Evolutionary conservation across 345 rosid species (phyloP), one percentile per base, ranked within the genome.

Genomic region (Turnera subulata): DNA sequence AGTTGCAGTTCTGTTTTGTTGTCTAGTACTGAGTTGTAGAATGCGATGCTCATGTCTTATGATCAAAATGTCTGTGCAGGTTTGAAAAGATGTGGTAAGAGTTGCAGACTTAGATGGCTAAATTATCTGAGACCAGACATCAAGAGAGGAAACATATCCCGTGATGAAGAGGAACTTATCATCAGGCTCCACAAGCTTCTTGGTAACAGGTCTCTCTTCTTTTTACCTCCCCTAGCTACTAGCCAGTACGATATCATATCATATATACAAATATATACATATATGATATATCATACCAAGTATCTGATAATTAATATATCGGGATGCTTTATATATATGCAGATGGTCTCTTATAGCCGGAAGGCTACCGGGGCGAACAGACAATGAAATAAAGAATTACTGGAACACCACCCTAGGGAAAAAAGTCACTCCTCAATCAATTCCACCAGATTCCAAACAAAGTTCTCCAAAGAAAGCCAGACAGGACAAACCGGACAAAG

Each of bases 261-360:
- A 35, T 5, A 35, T 35, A 5, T 5, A 35, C 6, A 35, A 35
- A 5, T n/a, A n/a, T n/a, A n/a, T n/a, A n/a, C n/a, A n/a, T n/a
- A n/a, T n/a, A n/a, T n/a, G n/a, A n/a, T n/a, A n/a, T n/a, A n/a
- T n/a, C n/a, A n/a, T n/a, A n/a, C n/a, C n/a, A n/a, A n/a, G n/a
- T n/a, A n/a, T n/a, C n/a, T n/a, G n/a, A n/a, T n/a, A n/a, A n/a
- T n/a, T n/a, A n/a, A n/a, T n/a, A n/a, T n/a, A n/a, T n/a, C n/a
- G n/a, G n/a, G n/a, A n/a, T n/a, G n/a, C n/a, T n/a, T n/a, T n/a
- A n/a, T n/a, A n/a, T 54, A 22, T 50, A 1, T 37, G 67, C 44
- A 82, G 87, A 70, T 82, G 87, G 87, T 82, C 87, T 32, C 56
- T 82, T 37, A 82, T 82, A 62, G 87, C 87, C 20, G 87, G 84